A percentile compares a stretch with the other conserved stretches of the same genome.
phyloP scores from a whole-genome alignment of 2,329 filamentous ascomycete genomes.

The Geosmithia morbida region DNA sequence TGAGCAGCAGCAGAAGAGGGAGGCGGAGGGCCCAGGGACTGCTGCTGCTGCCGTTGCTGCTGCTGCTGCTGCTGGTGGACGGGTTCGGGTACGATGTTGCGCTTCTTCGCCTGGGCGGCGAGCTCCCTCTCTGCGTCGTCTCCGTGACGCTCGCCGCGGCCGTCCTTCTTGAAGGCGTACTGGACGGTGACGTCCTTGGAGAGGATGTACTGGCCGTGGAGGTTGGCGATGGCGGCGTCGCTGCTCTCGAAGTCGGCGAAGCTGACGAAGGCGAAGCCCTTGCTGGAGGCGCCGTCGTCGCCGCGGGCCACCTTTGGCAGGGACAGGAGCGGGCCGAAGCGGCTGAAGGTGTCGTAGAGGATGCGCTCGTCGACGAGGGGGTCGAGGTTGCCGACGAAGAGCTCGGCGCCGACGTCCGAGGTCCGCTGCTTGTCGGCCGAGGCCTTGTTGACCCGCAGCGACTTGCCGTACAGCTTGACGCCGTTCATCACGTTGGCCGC shows the following conservation, averaged over 20 bases:
- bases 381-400: constrained; percentile 94
- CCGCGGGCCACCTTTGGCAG: constrained; percentile 88
- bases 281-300: constrained; percentile 63
- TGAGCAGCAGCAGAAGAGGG: not conserved
- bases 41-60: too few relatives aligned
- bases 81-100: constrained; percentile 80
- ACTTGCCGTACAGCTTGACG: constrained; percentile 83
- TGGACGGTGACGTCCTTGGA: constrained; percentile 95
- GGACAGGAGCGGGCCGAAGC: constrained; percentile 75
- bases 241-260: constrained; percentile 89
- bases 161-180: constrained; percentile 99
- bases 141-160: constrained; percentile 90
- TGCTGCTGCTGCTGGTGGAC: too few relatives aligned
- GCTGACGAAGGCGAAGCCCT: constrained; percentile 93
- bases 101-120: constrained; percentile 81
- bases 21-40: too few relatives aligned
- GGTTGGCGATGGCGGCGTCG: constrained; percentile 78
- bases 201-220: constrained; percentile 93
- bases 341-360: constrained; percentile 84
- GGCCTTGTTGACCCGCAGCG: constrained; percentile 90
- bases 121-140: constrained; percentile 87
- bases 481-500: constrained; percentile 95
- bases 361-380: constrained; percentile 90
- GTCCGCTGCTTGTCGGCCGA: constrained; percentile 86
- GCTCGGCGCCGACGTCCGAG: constrained; percentile 86